Evolutionary conservation across 1,284 basidiomycete species (phyloP), one percentile per base, ranked within the genome.

Genomic region (Mycena sp.): DNA sequence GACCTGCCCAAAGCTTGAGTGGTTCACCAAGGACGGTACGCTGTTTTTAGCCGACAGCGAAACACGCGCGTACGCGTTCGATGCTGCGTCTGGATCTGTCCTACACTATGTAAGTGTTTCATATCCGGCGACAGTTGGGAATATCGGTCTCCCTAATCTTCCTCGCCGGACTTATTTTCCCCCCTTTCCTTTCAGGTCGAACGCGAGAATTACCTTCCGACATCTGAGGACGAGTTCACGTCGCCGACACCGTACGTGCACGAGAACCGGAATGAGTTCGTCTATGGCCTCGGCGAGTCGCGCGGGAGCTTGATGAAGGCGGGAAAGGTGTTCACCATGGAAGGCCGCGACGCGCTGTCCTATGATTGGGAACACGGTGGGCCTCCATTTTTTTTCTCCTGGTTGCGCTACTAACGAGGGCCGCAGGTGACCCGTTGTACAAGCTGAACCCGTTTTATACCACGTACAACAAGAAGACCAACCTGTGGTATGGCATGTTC

Each of bases 401-500:
- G 14, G 12, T 17, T 41, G 12, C 21, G 30, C 30, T 25, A 40
- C 21, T 14, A 57, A 26, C 14, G 9, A 14, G n/a, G 3, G 9
- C 35, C 11, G 3, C 14, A 58, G 52, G 58, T 19, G 62, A 64
- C 35, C 58, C 65, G 6, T 49, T 67, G 17, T 67, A 67, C 55
- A 67, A 67, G 32, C 25, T 64, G 44, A 64, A 64, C 52, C 65
- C 65, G 19, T 67, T 67, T 46, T 67, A 64, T 41, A 64, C 65
- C 3, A 62, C 64, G 6, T 67, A 67, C 46, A 67, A 67, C 59
- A 67, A 67, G 28, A 58, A 67, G 48, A 64, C 65, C 38, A 67
- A 58, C 14, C 21, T 67, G 5, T 67, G 65, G 65, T 49, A 67
- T 19, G 65, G 65, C 3, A 64, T 67, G 16, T 67, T 64, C 46